A percentile compares a stretch with the other conserved stretches of the same genome.
phyloP scores from a whole-genome alignment of 2,329 filamentous ascomycete species.

The Cadophora malorum region DNA sequence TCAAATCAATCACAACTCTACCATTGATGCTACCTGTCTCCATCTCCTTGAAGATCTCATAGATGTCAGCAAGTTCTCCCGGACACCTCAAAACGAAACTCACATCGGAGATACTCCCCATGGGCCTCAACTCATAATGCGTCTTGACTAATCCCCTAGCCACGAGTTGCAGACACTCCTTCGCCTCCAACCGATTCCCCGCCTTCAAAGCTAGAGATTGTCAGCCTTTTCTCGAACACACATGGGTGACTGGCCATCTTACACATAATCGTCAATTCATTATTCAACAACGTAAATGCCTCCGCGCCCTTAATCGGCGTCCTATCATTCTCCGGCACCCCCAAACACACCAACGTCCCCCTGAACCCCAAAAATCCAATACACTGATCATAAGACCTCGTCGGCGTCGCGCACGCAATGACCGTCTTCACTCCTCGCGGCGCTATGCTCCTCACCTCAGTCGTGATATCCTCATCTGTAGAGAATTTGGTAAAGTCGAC shows the following conservation, averaged over 20 bases:
- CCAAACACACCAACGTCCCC: conserved; percentile 55
- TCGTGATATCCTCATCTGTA: conserved; percentile 52
- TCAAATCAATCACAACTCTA: conserved; percentile 21
- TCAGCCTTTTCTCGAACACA: not conserved
- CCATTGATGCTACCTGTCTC: conserved; percentile 20
- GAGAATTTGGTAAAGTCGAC: conserved; percentile 62
- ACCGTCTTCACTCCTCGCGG: conserved; percentile 43
- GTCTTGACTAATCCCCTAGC: conserved; percentile 51
- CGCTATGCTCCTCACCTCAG: conserved; percentile 29
- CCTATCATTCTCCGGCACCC: conserved; percentile 52
- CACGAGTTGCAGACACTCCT: conserved; percentile 52
- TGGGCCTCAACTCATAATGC: conserved; percentile 47
- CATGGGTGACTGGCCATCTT: not conserved
- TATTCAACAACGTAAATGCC: conserved; percentile 2
- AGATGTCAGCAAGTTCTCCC: not conserved
- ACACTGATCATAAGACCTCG: conserved; percentile 54
- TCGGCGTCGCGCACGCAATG: conserved; percentile 57
- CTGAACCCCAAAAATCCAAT: conserved; percentile 52
- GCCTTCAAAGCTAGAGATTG: conserved; percentile 48
- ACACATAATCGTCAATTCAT: conserved; percentile 23
- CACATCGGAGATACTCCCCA: conserved; percentile 46
- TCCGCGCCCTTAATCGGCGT: conserved; percentile 49
- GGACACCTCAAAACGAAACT: not conserved
- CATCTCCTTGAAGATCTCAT: conserved; percentile 23
- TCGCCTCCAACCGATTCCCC: conserved; percentile 54